phyloP scores from a whole-genome alignment of 176 grass and related monocot genomes.

The Musa acuminata region DNA sequence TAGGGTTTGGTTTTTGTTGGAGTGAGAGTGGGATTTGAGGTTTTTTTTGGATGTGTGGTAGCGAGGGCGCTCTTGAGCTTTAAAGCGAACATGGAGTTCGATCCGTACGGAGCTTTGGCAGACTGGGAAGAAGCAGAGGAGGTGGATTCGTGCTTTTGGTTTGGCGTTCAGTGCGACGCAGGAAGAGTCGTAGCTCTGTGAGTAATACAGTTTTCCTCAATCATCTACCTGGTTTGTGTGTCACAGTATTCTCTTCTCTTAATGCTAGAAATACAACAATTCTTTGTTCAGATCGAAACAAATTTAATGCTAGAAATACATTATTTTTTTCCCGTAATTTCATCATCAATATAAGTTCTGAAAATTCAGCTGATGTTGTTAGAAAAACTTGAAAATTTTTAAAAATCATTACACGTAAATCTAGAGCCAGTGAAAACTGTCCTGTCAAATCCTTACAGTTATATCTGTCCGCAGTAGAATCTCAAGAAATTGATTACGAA shows the following conservation, averaged over 20 bases:
- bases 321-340: background rate
- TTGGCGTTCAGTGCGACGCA: background rate
- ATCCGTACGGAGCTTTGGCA: slow-evolving; percentile 11
- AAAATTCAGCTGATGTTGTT: background rate
- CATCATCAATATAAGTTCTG: background rate
- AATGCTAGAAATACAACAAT: background rate
- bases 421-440: background rate
- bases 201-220: background rate
- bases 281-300: background rate
- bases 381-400: too few species aligned
- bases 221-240: background rate
- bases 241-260: background rate
- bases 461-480: background rate
- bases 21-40: background rate
- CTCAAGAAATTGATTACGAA: background rate
- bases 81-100: slow-evolving; percentile 6
- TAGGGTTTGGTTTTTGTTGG: background rate
- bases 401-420: too few species aligned
- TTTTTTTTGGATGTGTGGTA: background rate
- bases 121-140: background rate
- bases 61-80: slow-evolving; percentile 10
- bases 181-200: slow-evolving; percentile 14
- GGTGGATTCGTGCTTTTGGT: slow-evolving; percentile 4
- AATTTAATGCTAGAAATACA: background rate
- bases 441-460: background rate